Base-by-base conservation (phyloP, 78 protist species). In the Monocercomonoides exilis region DNA sequence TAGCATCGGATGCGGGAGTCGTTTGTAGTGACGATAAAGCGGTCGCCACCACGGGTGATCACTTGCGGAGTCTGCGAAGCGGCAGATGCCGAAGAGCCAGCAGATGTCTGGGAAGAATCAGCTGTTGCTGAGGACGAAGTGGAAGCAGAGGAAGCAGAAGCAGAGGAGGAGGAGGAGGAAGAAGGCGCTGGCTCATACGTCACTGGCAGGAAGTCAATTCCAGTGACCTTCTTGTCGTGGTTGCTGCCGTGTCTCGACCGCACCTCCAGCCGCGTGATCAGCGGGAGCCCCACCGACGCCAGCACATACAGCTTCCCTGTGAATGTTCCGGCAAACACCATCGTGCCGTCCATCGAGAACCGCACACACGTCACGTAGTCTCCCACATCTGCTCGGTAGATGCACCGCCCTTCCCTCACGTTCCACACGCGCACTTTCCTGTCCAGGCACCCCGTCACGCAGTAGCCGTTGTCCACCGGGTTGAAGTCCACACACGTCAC, bases 401-500 rank as follows among this genome's bases (percentile, higher is more conserved):
- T 29, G 5, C n/a, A 33, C n/a, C 6, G n/a, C 5, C 82, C 82
- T 4, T 79, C 5, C 36, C 82, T 29, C 43, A 79, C 21, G 6
- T 21, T 6, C 82, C 82, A 79, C 82, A 79, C 11, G 82, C 82
- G 82, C n/a, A 79, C 82, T 32, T 21, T 6, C 42, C 21, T 4
- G 11, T 79, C 82, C 4, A 79, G 82, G 11, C 82, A 79, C 36
- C 82, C 82, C 4, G 82, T 33, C 82, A 79, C 43, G 82, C 6
- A 79, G 82, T 33, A 79, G 4, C 82, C 82, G 82, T 79, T 79
- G 82, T 79, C 82, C 11, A 38, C 43, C 82, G 82, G 82, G 11
- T 79, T 79, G 11, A 79, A 79, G 43, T 79, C 82, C 6, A 4
- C 4, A 29, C 45, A 6, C 4, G 82, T 79, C 43, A 79, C 82